Base-by-base conservation (phyloP, 257 asterid species). In the Buddleja alternifolia region DNA sequence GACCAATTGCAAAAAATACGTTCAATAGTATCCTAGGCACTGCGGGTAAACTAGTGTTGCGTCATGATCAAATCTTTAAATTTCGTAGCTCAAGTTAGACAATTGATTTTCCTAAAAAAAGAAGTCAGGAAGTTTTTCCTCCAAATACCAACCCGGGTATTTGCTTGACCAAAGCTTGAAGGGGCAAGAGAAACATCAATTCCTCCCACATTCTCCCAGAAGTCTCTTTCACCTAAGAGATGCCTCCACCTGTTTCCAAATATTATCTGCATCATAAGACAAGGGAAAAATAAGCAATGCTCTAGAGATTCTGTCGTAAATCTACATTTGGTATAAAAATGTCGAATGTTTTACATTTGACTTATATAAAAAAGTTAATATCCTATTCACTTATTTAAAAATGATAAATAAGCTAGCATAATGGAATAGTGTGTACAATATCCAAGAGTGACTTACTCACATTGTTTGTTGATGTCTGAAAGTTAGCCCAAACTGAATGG, bases 151-250 rank as follows among this genome's bases (percentile, higher is more conserved):
- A 90, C 98, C 93, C 84, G 86, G 39, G 95, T 93, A 84, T 93
- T 93, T 76, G 98, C 96, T 83, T 93, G 98, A 66, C 95, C 97
- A 66, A 93, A 90, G 85, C 97, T 85, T 71, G 98, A 90, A 39
- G 98, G 98, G 58, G 81, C 82, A 66, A 86, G 77, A 41, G 89
- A 93, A 74, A 90, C 88, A 72, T 93, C 98, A 60, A 93, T 88
- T 76, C 98, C 97, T 60, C 98, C 98, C 63, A 93, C 87, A 72
- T 88, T 95, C 85, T 93, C 98, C 97, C 98, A 93, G 77, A 93
- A 90, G 78, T 93, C 97, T 78, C 73, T 71, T 82, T 93, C 97
- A 48, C 98, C 98, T 66, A 85, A 77, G 67, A 93, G 86, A 82
- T 90, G 89, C 70, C 92, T 88, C 98, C 98, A 90, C 82, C 95